These are phyloP conservation scores for Zopfia rhizophila DNA, from an alignment of 2,329 filamentous ascomycete species.

Conservation along the genomic window DNA sequence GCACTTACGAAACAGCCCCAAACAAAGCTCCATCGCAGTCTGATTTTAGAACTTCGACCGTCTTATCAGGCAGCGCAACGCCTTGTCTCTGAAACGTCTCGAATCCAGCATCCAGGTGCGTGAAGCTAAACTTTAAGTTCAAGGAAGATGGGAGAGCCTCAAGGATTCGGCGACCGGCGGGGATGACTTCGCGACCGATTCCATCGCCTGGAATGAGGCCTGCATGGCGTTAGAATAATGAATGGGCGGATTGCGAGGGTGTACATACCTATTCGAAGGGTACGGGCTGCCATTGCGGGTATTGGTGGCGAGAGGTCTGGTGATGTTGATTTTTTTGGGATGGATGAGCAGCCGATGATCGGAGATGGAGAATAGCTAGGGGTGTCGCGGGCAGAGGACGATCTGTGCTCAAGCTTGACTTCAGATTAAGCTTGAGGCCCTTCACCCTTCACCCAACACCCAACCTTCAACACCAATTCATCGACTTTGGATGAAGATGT, in stretches of 20 bases:
- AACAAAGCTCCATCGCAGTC: constrained; percentile 98
- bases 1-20: constrained; percentile 80
- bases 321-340: no score
- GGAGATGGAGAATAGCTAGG: no score
- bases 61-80: constrained; percentile 86
- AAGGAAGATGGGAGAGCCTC: constrained; percentile 93
- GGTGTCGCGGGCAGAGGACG: no score
- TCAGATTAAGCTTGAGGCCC: no score
- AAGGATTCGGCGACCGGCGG: constrained; percentile 87
- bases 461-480: no score
- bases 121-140: constrained; percentile 91
- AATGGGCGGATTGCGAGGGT: neutral
- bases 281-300: constrained; percentile 43
- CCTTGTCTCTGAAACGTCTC: constrained; percentile 93
- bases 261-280: constrained; percentile 32
- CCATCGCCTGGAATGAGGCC: constrained; percentile 97
- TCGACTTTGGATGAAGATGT: no score
- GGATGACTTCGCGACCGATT: constrained; percentile 98
- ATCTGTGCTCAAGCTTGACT: no score
- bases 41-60: constrained; percentile 85
- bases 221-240: constrained; percentile 50
- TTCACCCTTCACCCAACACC: no score
- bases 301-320: no score
- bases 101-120: constrained; percentile 92
- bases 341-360: no score